Conservation (phyloP, 2,329 filamentous ascomycete species). For the Arthroderma sp. region DNA sequence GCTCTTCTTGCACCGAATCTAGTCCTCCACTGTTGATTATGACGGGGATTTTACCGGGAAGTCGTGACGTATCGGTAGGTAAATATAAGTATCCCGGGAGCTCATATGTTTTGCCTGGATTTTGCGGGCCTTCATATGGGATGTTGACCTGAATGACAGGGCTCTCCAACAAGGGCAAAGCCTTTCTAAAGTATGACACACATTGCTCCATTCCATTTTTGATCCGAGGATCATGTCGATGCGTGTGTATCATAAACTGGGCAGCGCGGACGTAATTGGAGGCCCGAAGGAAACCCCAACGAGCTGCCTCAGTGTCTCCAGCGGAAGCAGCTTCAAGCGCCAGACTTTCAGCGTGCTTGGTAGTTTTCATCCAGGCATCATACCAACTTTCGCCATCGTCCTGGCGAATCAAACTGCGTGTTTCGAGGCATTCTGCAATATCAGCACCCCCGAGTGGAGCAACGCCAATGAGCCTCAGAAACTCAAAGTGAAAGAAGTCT, state of each 20-base stretch:
- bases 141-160: slow-evolving; percentile 22
- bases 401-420: slow-evolving; percentile 25
- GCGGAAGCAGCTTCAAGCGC: slow-evolving; percentile 21
- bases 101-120: neutral
- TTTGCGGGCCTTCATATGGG: slow-evolving; percentile 22
- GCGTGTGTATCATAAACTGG: slow-evolving; percentile 19
- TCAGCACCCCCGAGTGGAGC: slow-evolving; percentile 26
- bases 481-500: slow-evolving; percentile 33
- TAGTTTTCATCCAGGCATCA: slow-evolving; percentile 21
- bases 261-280: slow-evolving; percentile 30
- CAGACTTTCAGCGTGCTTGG: slow-evolving; percentile 20
- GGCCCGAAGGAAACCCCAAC: slow-evolving; percentile 27
- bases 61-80: slow-evolving; percentile 13
- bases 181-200: slow-evolving; percentile 17
- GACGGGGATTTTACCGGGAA: slow-evolving; percentile 22
- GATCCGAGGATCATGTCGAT: slow-evolving; percentile 16
- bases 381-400: slow-evolving; percentile 31
- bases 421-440: slow-evolving; percentile 29
- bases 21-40: slow-evolving; percentile 24
- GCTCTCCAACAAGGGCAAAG: slow-evolving; percentile 18
- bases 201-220: slow-evolving; percentile 15
- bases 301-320: slow-evolving; percentile 21
- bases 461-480: slow-evolving; percentile 27
- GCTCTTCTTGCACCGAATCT: slow-evolving; percentile 30
- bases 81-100: slow-evolving; percentile 29